Base-by-base conservation (phyloP, 176 grass and related monocot genomes). In the Raddia distichophylla region DNA sequence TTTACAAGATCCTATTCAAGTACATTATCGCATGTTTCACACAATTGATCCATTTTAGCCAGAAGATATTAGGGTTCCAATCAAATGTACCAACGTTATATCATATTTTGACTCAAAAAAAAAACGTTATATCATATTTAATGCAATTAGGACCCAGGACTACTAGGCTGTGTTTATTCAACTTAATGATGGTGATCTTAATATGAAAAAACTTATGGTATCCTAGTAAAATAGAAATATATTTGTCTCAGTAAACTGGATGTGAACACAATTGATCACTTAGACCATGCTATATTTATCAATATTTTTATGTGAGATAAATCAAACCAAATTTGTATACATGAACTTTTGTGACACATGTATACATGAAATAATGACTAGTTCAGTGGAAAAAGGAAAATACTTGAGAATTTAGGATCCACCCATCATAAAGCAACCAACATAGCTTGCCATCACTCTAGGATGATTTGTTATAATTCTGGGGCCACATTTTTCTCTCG, bases 341-440 rank as follows among this genome's bases (percentile, higher is more conserved):
- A 57, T 10, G 56, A 71, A 52, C 40, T 64, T 63, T 40, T 40
- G 2, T 40, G 37, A 40, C 37, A 40, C 37, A 40, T 64, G 69
- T 14, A 42, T 44, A 85, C 40, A 57, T 10, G 56, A 76, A 52
- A 54, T 22, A 73, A 80, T 50, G 53, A 71, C 44, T 8, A 7
- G 34, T 45, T 72, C 6, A 22, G 15, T 33, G 33, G 3, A 27
- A 35, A 52, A 52, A 67, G 54, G 51, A 74, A 52, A 64, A 71
- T 33, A 58, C 15, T 57, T 27, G 27, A 27, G 27, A 27, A 27
- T 27, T 27, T 82, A 50, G 53, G n/a, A 59, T 19, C 65, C 19
- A 44, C 33, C 44, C 3, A 34, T 56, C 42, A 34, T 18, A 69
- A 40, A 58, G 43, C 66, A 43, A 11, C 73, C 33, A 64, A 65